Percentiles rank a stretch among this genome's conserved stretches.
These are phyloP conservation scores for Limonium bicolor DNA, from an alignment of 148 eudicot species.

Conservation along the genomic window DNA sequence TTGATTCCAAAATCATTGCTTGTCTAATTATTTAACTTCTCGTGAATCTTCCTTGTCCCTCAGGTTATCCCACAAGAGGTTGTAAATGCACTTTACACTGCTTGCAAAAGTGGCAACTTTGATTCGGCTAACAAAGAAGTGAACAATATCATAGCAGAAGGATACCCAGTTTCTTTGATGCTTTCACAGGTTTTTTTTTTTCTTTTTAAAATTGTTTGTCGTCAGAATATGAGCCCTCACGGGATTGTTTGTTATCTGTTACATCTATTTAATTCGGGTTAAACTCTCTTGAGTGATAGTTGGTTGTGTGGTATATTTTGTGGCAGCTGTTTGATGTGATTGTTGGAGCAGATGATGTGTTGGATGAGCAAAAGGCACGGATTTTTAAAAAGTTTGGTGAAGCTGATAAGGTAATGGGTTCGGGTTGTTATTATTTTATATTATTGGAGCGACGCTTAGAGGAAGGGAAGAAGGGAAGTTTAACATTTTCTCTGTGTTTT, in stretches of 20 bases:
- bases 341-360: conserved; percentile 41
- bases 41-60: too few relatives aligned
- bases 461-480: not conserved
- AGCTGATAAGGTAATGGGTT: conserved; percentile 65
- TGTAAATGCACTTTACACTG: conserved; percentile 52
- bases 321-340: conserved; percentile 67
- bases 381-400: conserved; percentile 69
- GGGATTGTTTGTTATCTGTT: too few relatives aligned
- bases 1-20: not conserved
- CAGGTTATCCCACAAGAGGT: conserved; percentile 76
- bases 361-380: conserved; percentile 80
- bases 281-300: too few relatives aligned
- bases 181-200: conserved; percentile 48
- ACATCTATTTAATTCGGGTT: too few relatives aligned
- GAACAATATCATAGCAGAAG: conserved; percentile 66
- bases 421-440: not conserved
- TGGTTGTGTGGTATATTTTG: not conserved
- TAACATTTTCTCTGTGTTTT: not conserved
- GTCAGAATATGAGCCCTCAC: not conserved
- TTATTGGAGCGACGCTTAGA: not conserved
- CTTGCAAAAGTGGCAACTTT: conserved; percentile 80
- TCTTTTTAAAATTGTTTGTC: not conserved
- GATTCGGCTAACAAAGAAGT: conserved; percentile 80
- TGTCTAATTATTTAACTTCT: not conserved
- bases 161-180: conserved; percentile 91